phyloP scores from a whole-genome alignment of 257 asterid genomes.

The Forsythia suspensa region DNA sequence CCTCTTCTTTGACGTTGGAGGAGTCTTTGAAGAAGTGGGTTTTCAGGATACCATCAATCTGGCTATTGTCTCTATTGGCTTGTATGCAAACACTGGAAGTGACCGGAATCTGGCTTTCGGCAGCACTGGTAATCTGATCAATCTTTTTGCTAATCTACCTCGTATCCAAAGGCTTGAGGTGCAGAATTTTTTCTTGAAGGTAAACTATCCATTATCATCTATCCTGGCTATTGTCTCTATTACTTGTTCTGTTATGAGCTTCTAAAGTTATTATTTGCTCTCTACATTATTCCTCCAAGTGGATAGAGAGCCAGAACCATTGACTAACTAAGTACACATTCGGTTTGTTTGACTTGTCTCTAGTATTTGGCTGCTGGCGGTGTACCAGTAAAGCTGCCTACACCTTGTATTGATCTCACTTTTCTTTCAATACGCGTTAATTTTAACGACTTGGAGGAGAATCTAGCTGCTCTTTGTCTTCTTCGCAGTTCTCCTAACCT shows the following conservation, averaged over 20 bases:
- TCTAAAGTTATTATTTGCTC: neutral
- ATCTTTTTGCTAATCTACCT: conserved; percentile 78
- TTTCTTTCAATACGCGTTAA: conserved; percentile 77
- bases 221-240: neutral
- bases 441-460: conserved; percentile 69
- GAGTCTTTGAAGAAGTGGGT: conserved; percentile 74
- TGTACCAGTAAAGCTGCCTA: conserved; percentile 69
- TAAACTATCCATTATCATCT: conserved; percentile 28
- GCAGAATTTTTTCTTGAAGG: conserved; percentile 94
- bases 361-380: conserved; percentile 90
- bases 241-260: neutral
- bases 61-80: conserved; percentile 80
- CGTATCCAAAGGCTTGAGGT: conserved; percentile 93
- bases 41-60: conserved; percentile 66
- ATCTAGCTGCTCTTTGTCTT: conserved; percentile 78
- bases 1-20: conserved; percentile 92
- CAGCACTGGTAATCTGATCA: conserved; percentile 68
- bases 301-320: neutral
- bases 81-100: conserved; percentile 58
- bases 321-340: neutral
- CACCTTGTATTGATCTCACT: conserved; percentile 70
- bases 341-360: conserved; percentile 14
- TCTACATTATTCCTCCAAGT: neutral
- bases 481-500: conserved; percentile 90
- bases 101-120: conserved; percentile 56